These are phyloP conservation scores for Striga asiatica DNA, from an alignment of 257 asterid genomes.

Conservation along the genomic window DNA sequence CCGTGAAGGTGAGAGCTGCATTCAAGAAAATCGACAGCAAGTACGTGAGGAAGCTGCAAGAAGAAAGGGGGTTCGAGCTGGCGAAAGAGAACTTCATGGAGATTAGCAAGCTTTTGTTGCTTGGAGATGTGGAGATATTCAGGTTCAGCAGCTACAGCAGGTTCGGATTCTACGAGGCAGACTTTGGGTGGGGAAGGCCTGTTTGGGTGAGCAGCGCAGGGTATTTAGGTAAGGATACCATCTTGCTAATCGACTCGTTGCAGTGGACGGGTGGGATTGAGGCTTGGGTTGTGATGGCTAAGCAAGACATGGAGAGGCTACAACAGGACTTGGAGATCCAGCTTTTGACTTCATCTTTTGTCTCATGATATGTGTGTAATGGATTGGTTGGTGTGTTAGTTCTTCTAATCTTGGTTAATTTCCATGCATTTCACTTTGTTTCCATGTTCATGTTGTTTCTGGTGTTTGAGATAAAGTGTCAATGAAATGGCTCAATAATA, in stretches of 20 bases:
- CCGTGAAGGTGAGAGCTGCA: conserved; percentile 14
- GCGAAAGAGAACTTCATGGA: conserved; percentile 29
- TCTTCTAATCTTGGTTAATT: too few relatives aligned
- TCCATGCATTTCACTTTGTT: too few relatives aligned
- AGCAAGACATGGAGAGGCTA: conserved; percentile 24
- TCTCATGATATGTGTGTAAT: background rate
- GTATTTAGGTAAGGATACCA: conserved; percentile 9
- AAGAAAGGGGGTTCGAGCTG: conserved; percentile 31
- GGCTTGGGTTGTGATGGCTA: conserved; percentile 32
- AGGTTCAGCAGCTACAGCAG: conserved; percentile 37
- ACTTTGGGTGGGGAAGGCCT: conserved; percentile 63
- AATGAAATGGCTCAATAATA: too few relatives aligned
- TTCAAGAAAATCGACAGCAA: conserved; percentile 21
- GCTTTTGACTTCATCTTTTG: conserved; percentile 4
- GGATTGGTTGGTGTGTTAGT: too few relatives aligned
- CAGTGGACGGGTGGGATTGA: conserved; percentile 30
- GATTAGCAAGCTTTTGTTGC: background rate
- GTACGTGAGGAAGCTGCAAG: conserved; percentile 16
- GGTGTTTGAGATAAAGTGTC: too few relatives aligned
- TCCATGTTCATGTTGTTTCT: too few relatives aligned
- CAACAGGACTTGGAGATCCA: conserved; percentile 7
- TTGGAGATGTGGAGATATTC: conserved; percentile 21
- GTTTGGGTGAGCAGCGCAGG: conserved; percentile 32
- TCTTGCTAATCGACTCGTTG: conserved; percentile 19
- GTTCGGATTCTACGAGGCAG: conserved; percentile 27